These are phyloP conservation scores for Colletotrichum costaricense DNA, from an alignment of 2,329 filamentous ascomycete species.

Conservation along the genomic window DNA sequence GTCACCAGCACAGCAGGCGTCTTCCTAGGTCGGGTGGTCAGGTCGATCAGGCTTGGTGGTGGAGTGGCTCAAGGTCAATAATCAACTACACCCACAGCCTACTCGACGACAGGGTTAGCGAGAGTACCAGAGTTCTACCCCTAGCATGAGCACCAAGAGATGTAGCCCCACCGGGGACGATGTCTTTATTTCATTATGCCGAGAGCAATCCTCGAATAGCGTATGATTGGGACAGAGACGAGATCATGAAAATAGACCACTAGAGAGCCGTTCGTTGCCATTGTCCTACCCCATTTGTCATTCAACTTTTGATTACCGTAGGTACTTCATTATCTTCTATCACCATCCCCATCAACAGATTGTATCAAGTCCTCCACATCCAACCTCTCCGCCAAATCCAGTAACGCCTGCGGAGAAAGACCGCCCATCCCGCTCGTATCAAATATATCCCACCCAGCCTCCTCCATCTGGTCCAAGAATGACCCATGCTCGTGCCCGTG, in stretches of 20 bases:
- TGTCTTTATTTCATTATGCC: no score
- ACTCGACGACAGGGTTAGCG: no score
- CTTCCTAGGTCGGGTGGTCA: no score
- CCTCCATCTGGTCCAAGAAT: constrained; percentile 29
- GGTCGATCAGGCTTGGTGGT: no score
- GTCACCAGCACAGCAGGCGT: no score
- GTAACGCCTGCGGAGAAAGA: constrained; percentile 43
- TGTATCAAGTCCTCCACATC: constrained; percentile 38
- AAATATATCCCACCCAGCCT: constrained; percentile 45
- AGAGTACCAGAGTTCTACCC: no score
- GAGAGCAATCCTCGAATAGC: no score
- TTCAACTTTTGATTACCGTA: neutral
- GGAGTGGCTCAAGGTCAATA: no score
- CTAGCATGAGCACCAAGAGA: no score
- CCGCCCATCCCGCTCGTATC: constrained; percentile 45
- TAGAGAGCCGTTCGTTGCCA: neutral
- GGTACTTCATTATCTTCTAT: neutral
- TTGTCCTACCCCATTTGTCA: neutral
- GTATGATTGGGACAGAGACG: no score
- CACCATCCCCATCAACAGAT: constrained; percentile 16
- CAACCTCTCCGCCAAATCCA: constrained; percentile 45
- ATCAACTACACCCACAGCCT: no score
- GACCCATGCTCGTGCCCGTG: constrained; percentile 28
- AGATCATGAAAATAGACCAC: neutral
- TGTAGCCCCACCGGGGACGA: no score